phyloP scores from a whole-genome alignment of 148 eudicot genomes.

The Bassia scoparia region DNA sequence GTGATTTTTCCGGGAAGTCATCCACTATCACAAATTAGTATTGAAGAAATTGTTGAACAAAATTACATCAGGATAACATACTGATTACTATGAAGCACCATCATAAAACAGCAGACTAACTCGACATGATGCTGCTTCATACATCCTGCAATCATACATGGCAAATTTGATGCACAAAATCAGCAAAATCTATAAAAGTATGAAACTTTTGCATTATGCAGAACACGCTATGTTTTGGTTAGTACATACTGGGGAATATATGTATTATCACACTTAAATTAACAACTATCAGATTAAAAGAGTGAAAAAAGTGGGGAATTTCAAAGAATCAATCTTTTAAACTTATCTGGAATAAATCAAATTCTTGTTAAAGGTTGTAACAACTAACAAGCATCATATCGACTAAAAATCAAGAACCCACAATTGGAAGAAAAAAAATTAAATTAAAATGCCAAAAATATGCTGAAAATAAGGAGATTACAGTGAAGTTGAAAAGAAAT shows the following conservation, averaged over 20 bases:
- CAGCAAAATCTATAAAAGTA: neutral
- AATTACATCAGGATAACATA: too few species aligned
- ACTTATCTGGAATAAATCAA: neutral
- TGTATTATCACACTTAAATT: neutral
- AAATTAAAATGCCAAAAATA: too few species aligned
- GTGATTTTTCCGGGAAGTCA: neutral
- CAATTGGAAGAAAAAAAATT: too few species aligned
- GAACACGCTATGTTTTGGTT: neutral
- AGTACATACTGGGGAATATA: neutral
- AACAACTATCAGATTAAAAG: neutral
- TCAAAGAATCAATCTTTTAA: neutral
- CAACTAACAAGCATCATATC: neutral
- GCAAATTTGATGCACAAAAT: neutral
- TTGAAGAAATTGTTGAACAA: neutral
- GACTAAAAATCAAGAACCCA: constrained; percentile 1
- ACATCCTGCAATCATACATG: constrained; percentile 13
- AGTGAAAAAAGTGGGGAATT: neutral
- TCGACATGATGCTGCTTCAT: neutral
- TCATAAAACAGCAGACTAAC: neutral
- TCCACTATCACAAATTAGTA: neutral
- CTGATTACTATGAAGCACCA: neutral
- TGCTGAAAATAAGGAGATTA: neutral
- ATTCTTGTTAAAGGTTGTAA: neutral
- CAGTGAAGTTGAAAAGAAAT: neutral
- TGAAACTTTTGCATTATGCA: neutral